Conservation (phyloP, 768 basidiomycete species). For the Collybia nuda region DNA sequence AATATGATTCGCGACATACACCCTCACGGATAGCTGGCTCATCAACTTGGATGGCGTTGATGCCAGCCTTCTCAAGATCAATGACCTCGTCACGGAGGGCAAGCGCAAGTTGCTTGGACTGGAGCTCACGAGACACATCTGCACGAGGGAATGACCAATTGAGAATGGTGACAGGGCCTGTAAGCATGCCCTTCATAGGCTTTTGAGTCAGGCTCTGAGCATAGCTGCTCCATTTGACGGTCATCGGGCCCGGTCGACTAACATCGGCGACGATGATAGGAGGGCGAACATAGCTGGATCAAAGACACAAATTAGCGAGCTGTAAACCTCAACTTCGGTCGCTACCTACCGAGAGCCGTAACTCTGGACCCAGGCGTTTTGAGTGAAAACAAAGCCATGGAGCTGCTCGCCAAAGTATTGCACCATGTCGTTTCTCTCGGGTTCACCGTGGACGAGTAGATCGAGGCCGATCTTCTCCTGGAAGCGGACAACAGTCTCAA, state of each 20-base stretch:
- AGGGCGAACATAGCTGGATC: slow-evolving; percentile 85
- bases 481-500: slow-evolving; percentile 90
- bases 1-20: slow-evolving; percentile 41
- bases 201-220: slow-evolving; percentile 91
- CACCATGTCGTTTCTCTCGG: slow-evolving; percentile 99
- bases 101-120: slow-evolving; percentile 97
- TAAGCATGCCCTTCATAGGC: slow-evolving; percentile 99
- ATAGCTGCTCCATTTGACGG: slow-evolving; percentile 95
- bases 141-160: slow-evolving; percentile 99
- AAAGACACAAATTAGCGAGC: slow-evolving; percentile 6
- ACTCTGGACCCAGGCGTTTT: slow-evolving; percentile 99
- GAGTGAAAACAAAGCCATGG: slow-evolving; percentile 95
- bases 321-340: not conserved
- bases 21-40: slow-evolving; percentile 99
- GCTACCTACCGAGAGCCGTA: slow-evolving; percentile 87
- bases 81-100: slow-evolving; percentile 97
- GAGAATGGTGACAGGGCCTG: slow-evolving; percentile 96
- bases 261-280: slow-evolving; percentile 99
- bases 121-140: slow-evolving; percentile 92
- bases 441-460: slow-evolving; percentile 97
- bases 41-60: slow-evolving; percentile 98
- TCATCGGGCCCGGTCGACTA: slow-evolving; percentile 89
- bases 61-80: slow-evolving; percentile 95
- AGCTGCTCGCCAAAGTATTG: slow-evolving; percentile 99
- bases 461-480: slow-evolving; percentile 97